These are phyloP conservation scores for Cutaneotrichosporon curvatum DNA, from an alignment of 1,284 basidiomycete species.

Conservation along the genomic window DNA sequence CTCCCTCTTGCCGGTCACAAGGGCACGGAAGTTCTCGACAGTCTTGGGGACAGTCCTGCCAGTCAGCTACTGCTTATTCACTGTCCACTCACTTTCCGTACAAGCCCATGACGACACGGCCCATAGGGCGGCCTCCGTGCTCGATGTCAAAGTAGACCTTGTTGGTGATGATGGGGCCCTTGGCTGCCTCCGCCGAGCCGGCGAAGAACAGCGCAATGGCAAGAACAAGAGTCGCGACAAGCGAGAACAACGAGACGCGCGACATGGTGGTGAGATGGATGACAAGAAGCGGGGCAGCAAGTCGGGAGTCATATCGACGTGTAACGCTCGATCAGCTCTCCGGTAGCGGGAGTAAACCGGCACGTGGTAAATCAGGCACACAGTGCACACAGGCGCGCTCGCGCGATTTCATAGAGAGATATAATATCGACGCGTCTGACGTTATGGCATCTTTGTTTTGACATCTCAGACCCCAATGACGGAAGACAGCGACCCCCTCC, in stretches of 20 bases:
- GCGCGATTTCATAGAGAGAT: too few species aligned
- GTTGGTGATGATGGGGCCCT: slow-evolving; percentile 70
- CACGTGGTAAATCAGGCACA: too few species aligned
- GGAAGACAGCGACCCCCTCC: slow-evolving; percentile 59
- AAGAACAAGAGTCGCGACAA: slow-evolving; percentile 61
- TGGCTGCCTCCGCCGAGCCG: slow-evolving; percentile 35
- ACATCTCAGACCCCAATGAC: slow-evolving; percentile 49
- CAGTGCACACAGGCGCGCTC: too few species aligned
- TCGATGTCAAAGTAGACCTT: slow-evolving; percentile 91
- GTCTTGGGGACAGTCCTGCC: slow-evolving; percentile 70
- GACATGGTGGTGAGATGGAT: slow-evolving; percentile 35
- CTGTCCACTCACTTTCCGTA: slow-evolving; percentile 59
- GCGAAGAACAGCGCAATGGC: slow-evolving; percentile 50
- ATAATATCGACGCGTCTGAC: slow-evolving; percentile 1
- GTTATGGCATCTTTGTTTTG: neutral
- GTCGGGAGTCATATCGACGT: neutral
- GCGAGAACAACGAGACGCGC: slow-evolving; percentile 57
- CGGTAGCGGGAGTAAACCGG: too few species aligned
- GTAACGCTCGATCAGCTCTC: neutral
- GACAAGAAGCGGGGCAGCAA: neutral
- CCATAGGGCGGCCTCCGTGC: slow-evolving; percentile 74
- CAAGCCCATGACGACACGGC: slow-evolving; percentile 74
- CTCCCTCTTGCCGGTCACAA: slow-evolving; percentile 67
- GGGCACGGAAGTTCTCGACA: slow-evolving; percentile 62
- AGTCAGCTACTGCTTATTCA: neutral